Conservation (phyloP, 305 asterid species). For the Fraxinus nigra region DNA sequence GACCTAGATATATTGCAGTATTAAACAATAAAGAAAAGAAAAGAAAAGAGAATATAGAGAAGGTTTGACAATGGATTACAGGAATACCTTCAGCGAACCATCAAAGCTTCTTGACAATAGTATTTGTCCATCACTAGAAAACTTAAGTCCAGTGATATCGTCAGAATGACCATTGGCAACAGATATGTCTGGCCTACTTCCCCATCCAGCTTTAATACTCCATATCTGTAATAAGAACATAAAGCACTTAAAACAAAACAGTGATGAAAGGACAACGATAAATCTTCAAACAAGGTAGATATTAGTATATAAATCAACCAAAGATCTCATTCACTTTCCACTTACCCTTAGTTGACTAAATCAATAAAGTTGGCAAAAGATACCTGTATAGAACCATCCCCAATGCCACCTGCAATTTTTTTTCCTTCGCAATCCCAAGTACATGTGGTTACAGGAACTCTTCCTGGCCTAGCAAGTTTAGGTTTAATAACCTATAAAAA, state of each 20-base stretch:
- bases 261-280: constrained; percentile 5
- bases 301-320: background rate
- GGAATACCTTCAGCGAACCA: constrained; percentile 75
- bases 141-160: constrained; percentile 80
- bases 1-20: constrained; percentile 42
- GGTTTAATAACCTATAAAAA: constrained; percentile 78
- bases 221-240: constrained; percentile 55
- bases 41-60: background rate
- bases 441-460: constrained; percentile 88
- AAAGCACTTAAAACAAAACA: background rate
- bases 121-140: constrained; percentile 75
- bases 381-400: constrained; percentile 96
- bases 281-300: background rate
- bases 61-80: constrained; percentile 7
- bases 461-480: constrained; percentile 80
- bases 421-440: constrained; percentile 94
- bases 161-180: constrained; percentile 65
- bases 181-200: constrained; percentile 75
- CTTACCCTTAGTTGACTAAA: background rate
- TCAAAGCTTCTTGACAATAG: constrained; percentile 88
- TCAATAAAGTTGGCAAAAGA: background rate
- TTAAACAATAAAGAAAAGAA: constrained; percentile 7
- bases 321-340: background rate
- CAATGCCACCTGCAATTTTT: constrained; percentile 81
- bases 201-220: constrained; percentile 96